phyloP scores from a whole-genome alignment of 768 basidiomycete genomes.

The Hortiboletus campestris region DNA sequence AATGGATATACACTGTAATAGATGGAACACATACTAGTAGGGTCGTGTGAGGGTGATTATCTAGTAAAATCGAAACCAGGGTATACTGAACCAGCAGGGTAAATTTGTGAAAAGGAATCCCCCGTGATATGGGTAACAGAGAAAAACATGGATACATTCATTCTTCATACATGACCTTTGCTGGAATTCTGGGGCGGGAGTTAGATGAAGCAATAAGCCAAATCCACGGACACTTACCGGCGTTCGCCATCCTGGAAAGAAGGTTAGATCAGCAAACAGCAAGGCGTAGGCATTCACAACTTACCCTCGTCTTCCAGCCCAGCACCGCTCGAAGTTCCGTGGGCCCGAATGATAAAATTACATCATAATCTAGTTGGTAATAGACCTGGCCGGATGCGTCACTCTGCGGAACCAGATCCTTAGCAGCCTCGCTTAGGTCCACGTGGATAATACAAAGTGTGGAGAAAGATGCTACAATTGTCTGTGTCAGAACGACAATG shows the following conservation, averaged over 20 bases:
- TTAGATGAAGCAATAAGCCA: background rate
- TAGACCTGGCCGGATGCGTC: background rate
- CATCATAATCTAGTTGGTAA: constrained; percentile 13
- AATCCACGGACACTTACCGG: constrained; percentile 1
- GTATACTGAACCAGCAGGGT: too few species aligned
- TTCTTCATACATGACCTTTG: background rate
- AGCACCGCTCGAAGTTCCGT: constrained; percentile 7
- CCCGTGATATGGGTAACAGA: too few species aligned
- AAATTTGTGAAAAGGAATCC: too few species aligned
- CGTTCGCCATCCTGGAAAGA: background rate
- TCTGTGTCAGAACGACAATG: background rate
- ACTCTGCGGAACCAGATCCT: background rate
- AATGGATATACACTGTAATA: too few species aligned
- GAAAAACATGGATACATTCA: background rate
- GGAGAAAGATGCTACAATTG: constrained; percentile 3
- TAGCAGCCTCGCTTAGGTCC: background rate
- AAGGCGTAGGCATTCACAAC: background rate
- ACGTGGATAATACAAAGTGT: constrained; percentile 3
- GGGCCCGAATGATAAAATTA: constrained; percentile 7
- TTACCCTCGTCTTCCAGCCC: constrained; percentile 10
- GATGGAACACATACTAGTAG: too few species aligned
- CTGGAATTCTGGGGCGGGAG: background rate
- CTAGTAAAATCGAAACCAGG: too few species aligned
- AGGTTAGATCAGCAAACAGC: background rate
- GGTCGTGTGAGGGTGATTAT: too few species aligned